Base-by-base conservation (phyloP, 257 asterid species). In the Handroanthus guayacan region DNA sequence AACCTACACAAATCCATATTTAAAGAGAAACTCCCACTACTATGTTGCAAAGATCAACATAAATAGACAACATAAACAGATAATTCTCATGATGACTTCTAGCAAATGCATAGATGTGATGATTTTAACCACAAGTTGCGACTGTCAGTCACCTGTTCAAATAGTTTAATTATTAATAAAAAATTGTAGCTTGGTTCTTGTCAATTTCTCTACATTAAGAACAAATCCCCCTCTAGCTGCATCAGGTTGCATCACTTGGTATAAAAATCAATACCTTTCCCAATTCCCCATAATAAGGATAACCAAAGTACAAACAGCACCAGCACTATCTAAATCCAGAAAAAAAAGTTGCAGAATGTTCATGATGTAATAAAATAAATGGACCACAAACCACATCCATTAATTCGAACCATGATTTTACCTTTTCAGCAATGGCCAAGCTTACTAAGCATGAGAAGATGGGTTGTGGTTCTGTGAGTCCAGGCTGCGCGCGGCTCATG, bases 101-200 rank as follows among this genome's bases (percentile, higher is more conserved):
- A 58, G 54, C 25, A 58, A 1, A 43, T 7, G 39, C 18, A 31
- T 14, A 51, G 11, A 62, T 25, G 4, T 9, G 63, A 43, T 36
- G 13, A 44, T 44, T 44, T 31, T 2, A 7, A 1, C 62, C 41
- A 71, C 55, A 16, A 41, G 39, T 45, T 58, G 9, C 41, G 6
- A 43, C 69, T 47, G 64, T 34, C 25, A 44, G 20, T 65, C 58
- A 79, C 75, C 73, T 25, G 37, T 58, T 67, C 14, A 5, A 39
- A 41, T 14, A 41, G 69, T 69, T 43, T 2, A 34, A 37, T 7
- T 44, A 38, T 36, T 14, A 62, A 60, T 6, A 5, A 5, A 25
- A 20, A 48, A 58, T 2, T 37, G 71, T 6, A 73, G 64, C 60
- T 64, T 10, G 6, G 16, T 14, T 20, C 50, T 64, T 6, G 65